Evolutionary conservation across 441 rosid species (phyloP), one percentile per base, ranked within the genome.

Genomic region (Erodium trifolium): DNA sequence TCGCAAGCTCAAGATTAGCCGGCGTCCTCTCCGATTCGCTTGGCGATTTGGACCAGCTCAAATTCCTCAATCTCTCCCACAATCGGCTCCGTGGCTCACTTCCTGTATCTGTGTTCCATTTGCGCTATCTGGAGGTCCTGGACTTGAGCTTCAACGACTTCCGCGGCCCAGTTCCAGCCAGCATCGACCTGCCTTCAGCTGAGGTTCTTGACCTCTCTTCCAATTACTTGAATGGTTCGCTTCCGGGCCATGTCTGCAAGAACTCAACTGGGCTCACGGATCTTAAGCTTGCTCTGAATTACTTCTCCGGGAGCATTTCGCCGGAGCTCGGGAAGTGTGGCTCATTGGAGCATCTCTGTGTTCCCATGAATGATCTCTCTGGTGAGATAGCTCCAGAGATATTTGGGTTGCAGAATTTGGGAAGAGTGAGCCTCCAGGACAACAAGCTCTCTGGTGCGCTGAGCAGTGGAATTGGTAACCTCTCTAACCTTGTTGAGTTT

Each of bases 141-240:
- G 91, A 87, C 73, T 71, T 92, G 76, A 89, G 88, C 78, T 63
- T 14, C 17, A 89, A 87, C 51, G 78, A 84, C 65, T 78, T 92
- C 18, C 16, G 66, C 2, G 93, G 91, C 2, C 41, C 78, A 51
- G 41, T 87, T 71, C 88, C 93, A 0, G 27, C 5, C 1, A 72
- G 72, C 70, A 70, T 75, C 71, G 70, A 82, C 72, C 75, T 90
- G 11, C 92, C 89, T 6, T 77, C 83, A 0, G 35, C 87, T 10
- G 64, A 49, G 64, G 47, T 17, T 57, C 79, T 92, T 18, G 76
- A 85, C 45, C 73, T 89, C 70, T 87, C 91, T 14, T 68, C 77
- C 0, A 89, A 89, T 43, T 9, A 3, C 9, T 62, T 92, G 16
- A 77, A 13, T 2, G 87, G 88, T 0, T 76, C 87, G 3, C 72